Evolutionary conservation across 345 rosid genomes (phyloP).

Genomic region (Dipteronia dyeriana): DNA sequence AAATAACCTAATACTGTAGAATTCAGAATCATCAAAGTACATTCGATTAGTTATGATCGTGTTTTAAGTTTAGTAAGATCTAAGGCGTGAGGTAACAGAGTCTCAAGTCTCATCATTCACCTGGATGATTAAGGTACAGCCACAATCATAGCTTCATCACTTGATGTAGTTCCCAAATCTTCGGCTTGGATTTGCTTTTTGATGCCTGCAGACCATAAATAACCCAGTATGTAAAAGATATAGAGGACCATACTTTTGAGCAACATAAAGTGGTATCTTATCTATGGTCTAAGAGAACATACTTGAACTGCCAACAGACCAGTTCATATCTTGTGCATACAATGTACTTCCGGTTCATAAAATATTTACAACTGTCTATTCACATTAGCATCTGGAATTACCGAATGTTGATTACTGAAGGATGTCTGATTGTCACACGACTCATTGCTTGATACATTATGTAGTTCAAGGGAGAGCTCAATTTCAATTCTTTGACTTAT

Average conservation of each 20-base stretch:
- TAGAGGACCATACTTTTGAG: neutral
- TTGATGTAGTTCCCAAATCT: conserved; percentile 59
- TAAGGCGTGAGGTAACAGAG: conserved; percentile 16
- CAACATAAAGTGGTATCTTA: neutral
- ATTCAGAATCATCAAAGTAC: conserved; percentile 16
- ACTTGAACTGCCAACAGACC: neutral
- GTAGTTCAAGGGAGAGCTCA: neutral
- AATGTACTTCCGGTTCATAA: neutral
- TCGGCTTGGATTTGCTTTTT: conserved; percentile 57
- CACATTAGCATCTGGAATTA: neutral
- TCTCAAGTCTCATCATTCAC: conserved; percentile 38
- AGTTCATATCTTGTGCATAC: neutral
- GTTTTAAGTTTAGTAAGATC: conserved; percentile 7
- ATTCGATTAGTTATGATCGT: neutral
- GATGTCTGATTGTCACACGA: neutral
- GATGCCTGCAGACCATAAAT: conserved; percentile 39
- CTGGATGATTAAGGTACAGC: conserved; percentile 46
- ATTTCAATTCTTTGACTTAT: neutral
- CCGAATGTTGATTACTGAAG: neutral
- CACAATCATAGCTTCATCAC: conserved; percentile 36
- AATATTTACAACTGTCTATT: neutral
- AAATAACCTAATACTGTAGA: conserved; percentile 59
- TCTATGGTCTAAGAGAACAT: neutral
- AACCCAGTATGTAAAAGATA: neutral
- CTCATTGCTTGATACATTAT: neutral